A percentile compares a stretch with the other conserved stretches of the same genome.
phyloP scores from a whole-genome alignment of 805 yeast species.

The Grigorovia transvaalensis region DNA sequence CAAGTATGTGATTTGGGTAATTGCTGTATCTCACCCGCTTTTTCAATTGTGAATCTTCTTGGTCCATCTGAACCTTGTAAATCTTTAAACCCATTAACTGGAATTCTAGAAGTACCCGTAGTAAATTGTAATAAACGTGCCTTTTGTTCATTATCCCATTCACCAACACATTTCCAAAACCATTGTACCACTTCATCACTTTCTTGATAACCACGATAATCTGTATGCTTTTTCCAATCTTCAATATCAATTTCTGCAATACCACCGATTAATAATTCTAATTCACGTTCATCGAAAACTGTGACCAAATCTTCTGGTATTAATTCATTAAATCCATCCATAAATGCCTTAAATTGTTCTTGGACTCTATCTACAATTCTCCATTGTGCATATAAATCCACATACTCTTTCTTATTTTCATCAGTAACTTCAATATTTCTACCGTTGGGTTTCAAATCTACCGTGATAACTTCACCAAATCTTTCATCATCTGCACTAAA shows the following conservation, averaged over 20 bases:
- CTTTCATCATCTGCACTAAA: conserved; percentile 86
- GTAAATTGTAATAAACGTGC: conserved; percentile 94
- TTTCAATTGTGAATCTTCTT: conserved; percentile 92
- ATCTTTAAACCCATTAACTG: conserved; percentile 97
- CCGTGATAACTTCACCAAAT: conserved; percentile 83
- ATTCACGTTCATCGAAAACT: conserved; percentile 95
- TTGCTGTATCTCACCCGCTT: conserved; percentile 90
- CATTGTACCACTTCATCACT: conserved; percentile 93
- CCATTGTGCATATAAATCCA: conserved; percentile 93
- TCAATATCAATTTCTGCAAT: conserved; percentile 95
- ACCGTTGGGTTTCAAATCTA: conserved; percentile 87
- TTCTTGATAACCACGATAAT: conserved; percentile 95
- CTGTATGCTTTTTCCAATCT: conserved; percentile 99
- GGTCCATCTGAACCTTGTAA: conserved; percentile 99
- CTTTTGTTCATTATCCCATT: conserved; percentile 95
- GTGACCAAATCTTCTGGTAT: conserved; percentile 94
- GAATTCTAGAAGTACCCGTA: conserved; percentile 97
- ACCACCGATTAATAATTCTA: conserved; percentile 95
- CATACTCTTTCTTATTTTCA: conserved; percentile 90
- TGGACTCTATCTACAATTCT: conserved; percentile 86
- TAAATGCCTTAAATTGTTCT: conserved; percentile 91
- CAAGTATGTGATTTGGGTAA: conserved; percentile 97
- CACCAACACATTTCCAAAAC: conserved; percentile 93
- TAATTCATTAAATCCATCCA: conserved; percentile 94
- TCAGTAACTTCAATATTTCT: conserved; percentile 83